phyloP scores from a whole-genome alignment of 2,329 filamentous ascomycete species.

The Ophiostoma perfectum region DNA sequence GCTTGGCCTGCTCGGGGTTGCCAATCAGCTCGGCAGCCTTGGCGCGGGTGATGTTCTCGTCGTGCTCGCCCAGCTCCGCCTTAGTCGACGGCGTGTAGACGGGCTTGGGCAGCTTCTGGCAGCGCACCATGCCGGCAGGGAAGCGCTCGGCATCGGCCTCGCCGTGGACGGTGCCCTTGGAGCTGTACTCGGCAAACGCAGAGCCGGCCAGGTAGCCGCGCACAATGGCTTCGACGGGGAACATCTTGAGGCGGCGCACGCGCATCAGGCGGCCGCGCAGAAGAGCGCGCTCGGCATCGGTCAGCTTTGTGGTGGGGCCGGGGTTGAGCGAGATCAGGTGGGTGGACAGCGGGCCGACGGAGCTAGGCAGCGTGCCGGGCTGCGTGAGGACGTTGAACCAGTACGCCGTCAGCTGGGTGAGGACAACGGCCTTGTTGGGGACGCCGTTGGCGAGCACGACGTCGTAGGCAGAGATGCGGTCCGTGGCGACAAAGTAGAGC shows the following conservation, averaged over 20 bases:
- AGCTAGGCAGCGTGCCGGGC: constrained; percentile 38
- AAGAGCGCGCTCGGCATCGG: constrained; percentile 43
- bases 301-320: constrained; percentile 33
- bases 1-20: constrained; percentile 54
- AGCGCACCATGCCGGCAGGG: constrained; percentile 63
- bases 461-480: constrained; percentile 94
- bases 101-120: constrained; percentile 61
- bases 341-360: constrained; percentile 37
- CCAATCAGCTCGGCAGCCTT: constrained; percentile 60
- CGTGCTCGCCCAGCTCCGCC: constrained; percentile 68
- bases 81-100: constrained; percentile 79
- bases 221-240: constrained; percentile 80
- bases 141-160: constrained; percentile 38
- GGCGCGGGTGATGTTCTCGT: constrained; percentile 78
- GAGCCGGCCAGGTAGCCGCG: constrained; percentile 84
- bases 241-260: constrained; percentile 65
- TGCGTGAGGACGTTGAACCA: constrained; percentile 50
- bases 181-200: constrained; percentile 72
- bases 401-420: constrained; percentile 44
- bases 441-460: constrained; percentile 72
- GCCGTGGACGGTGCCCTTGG: constrained; percentile 72
- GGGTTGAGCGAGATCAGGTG: constrained; percentile 47
- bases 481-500: constrained; percentile 43
- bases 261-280: constrained; percentile 68
- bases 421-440: constrained; percentile 49